phyloP scores from a whole-genome alignment of 2,329 filamentous ascomycete species.

The Aspergillus ibericus region DNA sequence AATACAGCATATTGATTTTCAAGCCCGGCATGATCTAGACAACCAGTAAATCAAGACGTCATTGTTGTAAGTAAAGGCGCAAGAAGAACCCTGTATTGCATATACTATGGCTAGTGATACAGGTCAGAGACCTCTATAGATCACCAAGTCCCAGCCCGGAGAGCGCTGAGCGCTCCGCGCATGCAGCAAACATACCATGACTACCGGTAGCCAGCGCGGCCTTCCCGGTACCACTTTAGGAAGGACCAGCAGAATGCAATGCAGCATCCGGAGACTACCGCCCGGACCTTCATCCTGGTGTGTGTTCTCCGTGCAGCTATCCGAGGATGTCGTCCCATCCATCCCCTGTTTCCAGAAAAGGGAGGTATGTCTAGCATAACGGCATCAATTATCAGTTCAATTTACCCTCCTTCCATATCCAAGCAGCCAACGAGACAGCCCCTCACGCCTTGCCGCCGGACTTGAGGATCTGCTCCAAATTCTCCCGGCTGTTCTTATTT shows the following conservation, averaged over 20 bases:
- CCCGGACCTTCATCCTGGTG: background rate
- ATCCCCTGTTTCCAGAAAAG: background rate
- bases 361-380: background rate
- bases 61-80: background rate
- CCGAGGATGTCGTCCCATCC: background rate
- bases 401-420: background rate
- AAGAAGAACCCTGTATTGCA: background rate
- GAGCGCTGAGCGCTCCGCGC: background rate
- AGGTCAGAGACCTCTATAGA: background rate
- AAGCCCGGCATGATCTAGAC: background rate
- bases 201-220: background rate
- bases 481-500: slow-evolving; percentile 87
- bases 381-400: background rate
- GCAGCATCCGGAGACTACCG: background rate
- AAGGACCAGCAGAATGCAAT: background rate
- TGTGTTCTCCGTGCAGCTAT: background rate
- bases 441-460: slow-evolving; percentile 44
- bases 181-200: background rate
- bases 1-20: background rate
- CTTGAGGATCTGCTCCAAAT: slow-evolving; percentile 84
- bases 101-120: background rate
- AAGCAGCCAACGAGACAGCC: background rate
- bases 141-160: background rate
- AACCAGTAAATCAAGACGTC: background rate
- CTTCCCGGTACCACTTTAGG: background rate